Evolutionary conservation across 2,329 filamentous ascomycete genomes (phyloP), one percentile per base, ranked within the genome.

Genomic region (Orbilia oligospora): DNA sequence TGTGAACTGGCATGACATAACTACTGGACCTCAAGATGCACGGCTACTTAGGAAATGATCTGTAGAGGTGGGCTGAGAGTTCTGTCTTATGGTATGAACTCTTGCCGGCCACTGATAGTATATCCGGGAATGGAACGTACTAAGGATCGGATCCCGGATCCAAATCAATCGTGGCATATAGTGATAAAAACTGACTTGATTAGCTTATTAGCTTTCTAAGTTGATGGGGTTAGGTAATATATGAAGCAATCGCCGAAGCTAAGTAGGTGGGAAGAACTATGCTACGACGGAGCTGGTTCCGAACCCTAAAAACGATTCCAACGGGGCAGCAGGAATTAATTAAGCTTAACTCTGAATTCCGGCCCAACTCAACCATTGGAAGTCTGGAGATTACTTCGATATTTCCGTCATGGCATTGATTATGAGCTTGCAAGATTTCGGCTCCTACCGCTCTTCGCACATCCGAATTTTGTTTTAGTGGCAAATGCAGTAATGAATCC

Each of bases 301-400:
- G 53, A 58, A 9, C 53, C 53, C 53, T 58, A 58, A 14, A 12
- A 38, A 36, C 9, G 8, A 3, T 18, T 5, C 27, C 24, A 33
- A 55, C 30, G 27, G n/a, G 27, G 53, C 10, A 30, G 53, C 14
- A 38, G 16, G 53, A 58, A 18, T 58, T 58, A 58, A 18, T 58
- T 58, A 58, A 58, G 30, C 30, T 38, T 38, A 58, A 58, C 9
- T 38, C 38, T n/a, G 9, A 22, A 1, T n/a, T n/a, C n/a, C n/a
- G n/a, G n/a, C 53, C 14, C 38, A 30, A 30, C 3, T 30, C 27
- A 3, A 30, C 27, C 27, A 3, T 30, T 6, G 27, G 6, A 30
- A 30, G 27, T 30, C 27, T 30, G 27, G 27, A 6, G 27, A 6
- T 30, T 30, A 6, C 27, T 6, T 30, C 6, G 3, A 30, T 30